Percentiles rank a stretch among this genome's conserved stretches.
These are phyloP conservation scores for Rhizomucor pusillus DNA, from an alignment of 371 early-diverging fungal species.

Conservation along the genomic window DNA sequence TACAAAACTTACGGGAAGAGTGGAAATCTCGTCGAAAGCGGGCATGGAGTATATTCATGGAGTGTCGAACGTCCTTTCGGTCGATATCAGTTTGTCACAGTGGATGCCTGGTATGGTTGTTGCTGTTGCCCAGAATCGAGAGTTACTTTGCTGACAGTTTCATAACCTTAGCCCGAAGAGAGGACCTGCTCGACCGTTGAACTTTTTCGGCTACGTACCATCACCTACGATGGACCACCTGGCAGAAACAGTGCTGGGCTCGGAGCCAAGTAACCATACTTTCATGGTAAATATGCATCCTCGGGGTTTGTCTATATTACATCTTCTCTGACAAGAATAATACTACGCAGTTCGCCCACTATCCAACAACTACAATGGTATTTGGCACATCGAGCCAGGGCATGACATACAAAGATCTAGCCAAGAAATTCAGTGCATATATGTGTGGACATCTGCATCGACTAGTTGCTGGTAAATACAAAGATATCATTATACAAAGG, in stretches of 20 bases:
- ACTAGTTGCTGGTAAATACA: conserved; percentile 55
- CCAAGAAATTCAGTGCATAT: conserved; percentile 63
- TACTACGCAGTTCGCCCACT: conserved; percentile 63
- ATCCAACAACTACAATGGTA: conserved; percentile 79
- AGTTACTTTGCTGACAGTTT: neutral
- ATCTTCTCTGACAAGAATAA: neutral
- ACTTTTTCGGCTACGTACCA: conserved; percentile 87
- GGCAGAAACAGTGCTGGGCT: conserved; percentile 24
- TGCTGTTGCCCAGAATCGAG: neutral
- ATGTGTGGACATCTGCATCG: conserved; percentile 89
- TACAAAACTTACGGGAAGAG: conserved; percentile 56
- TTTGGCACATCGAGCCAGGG: conserved; percentile 65
- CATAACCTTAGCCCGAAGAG: conserved; percentile 53
- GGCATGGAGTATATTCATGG: conserved; percentile 57
- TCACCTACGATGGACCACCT: conserved; percentile 71
- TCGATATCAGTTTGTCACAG: conserved; percentile 77
- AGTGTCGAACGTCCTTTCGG: conserved; percentile 62
- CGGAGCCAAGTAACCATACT: conserved; percentile 58
- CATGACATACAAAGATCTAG: conserved; percentile 57
- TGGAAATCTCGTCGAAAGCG: conserved; percentile 41
- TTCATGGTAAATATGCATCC: conserved; percentile 49
- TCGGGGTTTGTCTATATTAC: neutral
- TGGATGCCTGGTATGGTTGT: conserved; percentile 74
- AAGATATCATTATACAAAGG: neutral
- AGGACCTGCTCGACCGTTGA: conserved; percentile 82